A percentile compares a stretch with the other conserved stretches of the same genome.
Conservation (phyloP, 2,329 filamentous ascomycete genomes). For the Tolypocladium tropicale region DNA sequence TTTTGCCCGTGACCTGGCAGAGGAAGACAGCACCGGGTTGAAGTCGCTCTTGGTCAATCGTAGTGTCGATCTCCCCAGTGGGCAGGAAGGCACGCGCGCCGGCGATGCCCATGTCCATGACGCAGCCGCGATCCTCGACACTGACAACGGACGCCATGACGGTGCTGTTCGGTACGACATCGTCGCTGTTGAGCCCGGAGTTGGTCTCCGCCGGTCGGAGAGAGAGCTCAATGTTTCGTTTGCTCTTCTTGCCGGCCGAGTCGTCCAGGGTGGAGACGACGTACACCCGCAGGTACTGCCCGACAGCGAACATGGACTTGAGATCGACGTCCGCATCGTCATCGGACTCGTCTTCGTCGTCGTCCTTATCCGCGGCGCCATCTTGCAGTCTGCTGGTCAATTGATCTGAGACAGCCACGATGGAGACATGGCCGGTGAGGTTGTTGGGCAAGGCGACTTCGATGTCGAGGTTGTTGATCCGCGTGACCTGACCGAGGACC, state of each 20-base stretch:
- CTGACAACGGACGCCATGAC: constrained; percentile 83
- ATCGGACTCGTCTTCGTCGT: constrained; percentile 35
- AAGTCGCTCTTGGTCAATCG: constrained; percentile 54
- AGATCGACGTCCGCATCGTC: constrained; percentile 56
- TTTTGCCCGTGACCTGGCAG: constrained; percentile 68
- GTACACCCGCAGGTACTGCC: constrained; percentile 80
- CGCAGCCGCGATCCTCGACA: constrained; percentile 89
- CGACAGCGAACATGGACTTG: constrained; percentile 63
- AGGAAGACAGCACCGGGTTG: constrained; percentile 79
- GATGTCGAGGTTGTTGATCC: constrained; percentile 71
- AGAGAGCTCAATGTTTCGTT: constrained; percentile 78
- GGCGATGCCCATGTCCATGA: constrained; percentile 82
- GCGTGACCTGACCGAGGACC: constrained; percentile 75
- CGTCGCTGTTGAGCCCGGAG: constrained; percentile 58
- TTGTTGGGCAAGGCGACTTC: constrained; percentile 85
- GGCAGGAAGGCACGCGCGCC: constrained; percentile 74
- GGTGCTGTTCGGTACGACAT: constrained; percentile 64
- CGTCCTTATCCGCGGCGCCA: constrained; percentile 43
- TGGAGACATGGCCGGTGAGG: constrained; percentile 75
- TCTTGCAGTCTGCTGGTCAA: constrained; percentile 69
- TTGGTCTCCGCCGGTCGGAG: constrained; percentile 74
- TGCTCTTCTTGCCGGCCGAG: constrained; percentile 56
- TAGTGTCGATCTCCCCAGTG: constrained; percentile 66
- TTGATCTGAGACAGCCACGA: constrained; percentile 80
- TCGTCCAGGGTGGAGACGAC: constrained; percentile 72